Base-by-base conservation (phyloP, 495 filamentous ascomycete genomes). In the Podospora tetraspora region DNA sequence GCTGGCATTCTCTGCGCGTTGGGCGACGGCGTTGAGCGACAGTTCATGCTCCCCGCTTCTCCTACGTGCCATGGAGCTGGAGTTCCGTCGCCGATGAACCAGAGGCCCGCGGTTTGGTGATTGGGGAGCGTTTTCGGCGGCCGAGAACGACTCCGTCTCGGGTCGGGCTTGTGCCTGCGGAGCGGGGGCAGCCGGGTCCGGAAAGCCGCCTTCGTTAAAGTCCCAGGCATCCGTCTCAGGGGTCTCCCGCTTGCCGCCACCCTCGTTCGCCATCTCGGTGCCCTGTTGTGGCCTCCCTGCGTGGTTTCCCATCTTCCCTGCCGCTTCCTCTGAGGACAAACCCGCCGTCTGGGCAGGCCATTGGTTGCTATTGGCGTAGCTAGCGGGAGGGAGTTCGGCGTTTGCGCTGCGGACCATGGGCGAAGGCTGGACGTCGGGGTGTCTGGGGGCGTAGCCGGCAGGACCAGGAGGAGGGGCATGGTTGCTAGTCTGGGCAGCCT, bases 61-160 rank as follows among this genome's bases (percentile, higher is more conserved):
- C 66, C 91, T 81, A 3, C 80, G 80, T 37, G 76, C 74, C 76
- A 80, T 79, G 1, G 86, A 84, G 63, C 88, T 88, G 4, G 92
- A 96, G 69, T 90, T 91, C 78, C 94, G 97, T 70, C 93, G 84
- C 71, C 92, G 84, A 71, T 96, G 92, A 6, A 90, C 88, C 9
- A 84, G 81, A 1, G 88, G 85, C n/a, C 84, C 88, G 30, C 90
- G 85, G 58, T 88, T 87, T 9, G 92, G 93, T 24, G 93, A 95
- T 75, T 94, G 94, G 32, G 89, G 85, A 11, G 91, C 83, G 66
- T 87, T 90, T 69, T 94, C 93, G 32, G 93, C 91, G 57, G 88
- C 89, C 1, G 94, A 92, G 72, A 97, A 97, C 2, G 85, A 83
- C 76, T 96, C 92, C 1, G 89, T 92, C 73, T 97, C 93, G 3